A percentile compares a stretch with the other conserved stretches of the same genome.
phyloP scores from a whole-genome alignment of 2,329 filamentous ascomycete species.

The Aspergillus arachidicola region DNA sequence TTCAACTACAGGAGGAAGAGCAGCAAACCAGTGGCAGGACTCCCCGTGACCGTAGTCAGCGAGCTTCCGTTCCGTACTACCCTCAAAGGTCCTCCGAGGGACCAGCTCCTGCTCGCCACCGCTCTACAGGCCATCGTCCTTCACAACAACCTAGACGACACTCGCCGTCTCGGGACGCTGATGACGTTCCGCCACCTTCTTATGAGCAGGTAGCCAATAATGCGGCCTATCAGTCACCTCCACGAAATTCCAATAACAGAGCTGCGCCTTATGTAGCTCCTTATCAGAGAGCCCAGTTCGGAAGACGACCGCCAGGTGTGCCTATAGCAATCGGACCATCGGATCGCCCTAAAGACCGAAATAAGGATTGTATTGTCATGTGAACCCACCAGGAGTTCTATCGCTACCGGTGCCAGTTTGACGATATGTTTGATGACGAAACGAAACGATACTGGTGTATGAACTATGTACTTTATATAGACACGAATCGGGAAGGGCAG shows the following conservation, averaged over 20 bases:
- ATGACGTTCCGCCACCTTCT: slow-evolving; percentile 62
- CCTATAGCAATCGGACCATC: slow-evolving; percentile 15
- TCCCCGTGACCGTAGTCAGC: slow-evolving; percentile 39
- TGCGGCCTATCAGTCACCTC: slow-evolving; percentile 58
- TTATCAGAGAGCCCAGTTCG: slow-evolving; percentile 23
- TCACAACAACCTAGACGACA: slow-evolving; percentile 17
- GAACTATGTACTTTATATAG: slow-evolving; percentile 13
- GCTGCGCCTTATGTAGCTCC: slow-evolving; percentile 21
- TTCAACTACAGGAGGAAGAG: slow-evolving; percentile 94
- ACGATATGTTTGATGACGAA: slow-evolving; percentile 3
- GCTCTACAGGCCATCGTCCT: slow-evolving; percentile 30
- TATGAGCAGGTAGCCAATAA: slow-evolving; percentile 66
- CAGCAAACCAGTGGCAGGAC: slow-evolving; percentile 59
- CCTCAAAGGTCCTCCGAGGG: slow-evolving; percentile 19
- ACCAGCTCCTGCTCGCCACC: slow-evolving; percentile 12
- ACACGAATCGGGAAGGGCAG: neutral
- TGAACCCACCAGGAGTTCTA: slow-evolving; percentile 20
- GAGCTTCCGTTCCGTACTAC: slow-evolving; percentile 24
- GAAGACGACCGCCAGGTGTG: slow-evolving; percentile 19
- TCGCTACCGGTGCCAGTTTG: neutral
- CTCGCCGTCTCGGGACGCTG: slow-evolving; percentile 34
- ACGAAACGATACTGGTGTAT: slow-evolving; percentile 6
- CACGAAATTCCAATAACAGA: slow-evolving; percentile 39
- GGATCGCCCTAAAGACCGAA: slow-evolving; percentile 34
- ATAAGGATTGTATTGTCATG: slow-evolving; percentile 49